phyloP scores from a whole-genome alignment of 202 grass and related monocot species.

The Brachypodium distachyon region DNA sequence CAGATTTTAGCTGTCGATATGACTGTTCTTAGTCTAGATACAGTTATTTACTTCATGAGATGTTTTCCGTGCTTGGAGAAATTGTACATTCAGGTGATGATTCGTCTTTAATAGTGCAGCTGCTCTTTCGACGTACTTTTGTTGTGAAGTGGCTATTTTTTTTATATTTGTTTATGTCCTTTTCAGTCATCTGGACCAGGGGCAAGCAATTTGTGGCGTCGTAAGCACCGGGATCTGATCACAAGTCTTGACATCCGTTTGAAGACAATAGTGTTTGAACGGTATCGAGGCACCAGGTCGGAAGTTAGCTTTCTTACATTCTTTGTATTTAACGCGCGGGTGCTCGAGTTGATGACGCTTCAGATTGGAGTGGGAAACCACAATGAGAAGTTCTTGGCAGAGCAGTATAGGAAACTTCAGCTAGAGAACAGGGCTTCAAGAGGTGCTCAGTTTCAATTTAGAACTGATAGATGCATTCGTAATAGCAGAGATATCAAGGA shows the following conservation, averaged over 20 bases:
- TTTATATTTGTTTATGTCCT: background rate
- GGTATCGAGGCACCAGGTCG: background rate
- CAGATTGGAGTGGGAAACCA: background rate
- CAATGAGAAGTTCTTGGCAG: background rate
- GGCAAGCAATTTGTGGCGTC: background rate
- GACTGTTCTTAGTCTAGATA: background rate
- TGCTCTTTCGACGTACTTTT: background rate
- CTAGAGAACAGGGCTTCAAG: constrained; percentile 10
- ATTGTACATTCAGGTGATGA: constrained; percentile 34
- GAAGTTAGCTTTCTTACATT: background rate
- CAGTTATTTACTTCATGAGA: constrained; percentile 15
- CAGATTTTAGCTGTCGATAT: constrained; percentile 11
- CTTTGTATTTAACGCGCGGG: background rate
- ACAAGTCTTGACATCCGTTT: background rate
- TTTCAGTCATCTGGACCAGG: background rate
- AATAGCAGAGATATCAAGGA: background rate
- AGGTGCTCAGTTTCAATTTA: background rate
- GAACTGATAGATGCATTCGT: background rate
- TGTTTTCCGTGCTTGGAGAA: constrained; percentile 40
- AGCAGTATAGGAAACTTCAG: background rate
- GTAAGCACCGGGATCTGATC: background rate
- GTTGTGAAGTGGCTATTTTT: background rate
- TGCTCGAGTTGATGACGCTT: background rate
- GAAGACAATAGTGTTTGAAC: background rate
- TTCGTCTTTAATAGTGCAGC: background rate